Percentiles rank a stretch among this genome's conserved stretches.
Conservation (phyloP, 2,329 filamentous ascomycete species). For the Fusarium compactum region DNA sequence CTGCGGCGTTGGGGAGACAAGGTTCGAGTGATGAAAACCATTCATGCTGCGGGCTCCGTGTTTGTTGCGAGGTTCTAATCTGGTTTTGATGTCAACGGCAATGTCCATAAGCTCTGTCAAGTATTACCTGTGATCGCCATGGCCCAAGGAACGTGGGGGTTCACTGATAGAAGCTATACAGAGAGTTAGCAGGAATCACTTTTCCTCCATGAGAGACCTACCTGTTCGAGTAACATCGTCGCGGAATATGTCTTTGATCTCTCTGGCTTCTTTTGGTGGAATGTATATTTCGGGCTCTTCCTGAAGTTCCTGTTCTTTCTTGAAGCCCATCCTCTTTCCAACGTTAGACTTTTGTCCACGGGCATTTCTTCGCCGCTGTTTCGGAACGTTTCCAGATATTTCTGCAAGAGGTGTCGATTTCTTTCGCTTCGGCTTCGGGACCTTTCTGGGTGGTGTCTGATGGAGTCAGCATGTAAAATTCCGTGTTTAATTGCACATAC, state of each 20-base stretch:
- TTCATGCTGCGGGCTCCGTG: conserved; percentile 54
- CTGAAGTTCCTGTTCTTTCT: conserved; percentile 31
- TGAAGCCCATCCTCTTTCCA: conserved; percentile 37
- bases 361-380: conserved; percentile 41
- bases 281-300: conserved; percentile 17
- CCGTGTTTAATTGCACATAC: conserved; percentile 54
- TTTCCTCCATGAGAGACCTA: conserved; percentile 29
- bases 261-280: conserved; percentile 38
- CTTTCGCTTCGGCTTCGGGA: conserved; percentile 49
- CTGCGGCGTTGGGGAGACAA: conserved; percentile 53
- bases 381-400: conserved; percentile 52
- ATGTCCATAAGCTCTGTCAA: not conserved
- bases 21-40: conserved; percentile 54
- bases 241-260: conserved; percentile 49
- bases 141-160: conserved; percentile 37
- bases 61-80: conserved; percentile 51
- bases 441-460: conserved; percentile 50
- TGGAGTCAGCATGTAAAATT: conserved; percentile 15
- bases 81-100: conserved; percentile 30
- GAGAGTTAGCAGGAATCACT: conserved; percentile 30
- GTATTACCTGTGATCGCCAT: conserved; percentile 46
- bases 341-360: conserved; percentile 34
- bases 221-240: conserved; percentile 47
- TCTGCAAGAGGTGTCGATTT: conserved; percentile 51
- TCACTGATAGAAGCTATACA: conserved; percentile 43